Evolutionary conservation across 495 filamentous ascomycete species (phyloP).

Genomic region (Daldinia concentrica): DNA sequence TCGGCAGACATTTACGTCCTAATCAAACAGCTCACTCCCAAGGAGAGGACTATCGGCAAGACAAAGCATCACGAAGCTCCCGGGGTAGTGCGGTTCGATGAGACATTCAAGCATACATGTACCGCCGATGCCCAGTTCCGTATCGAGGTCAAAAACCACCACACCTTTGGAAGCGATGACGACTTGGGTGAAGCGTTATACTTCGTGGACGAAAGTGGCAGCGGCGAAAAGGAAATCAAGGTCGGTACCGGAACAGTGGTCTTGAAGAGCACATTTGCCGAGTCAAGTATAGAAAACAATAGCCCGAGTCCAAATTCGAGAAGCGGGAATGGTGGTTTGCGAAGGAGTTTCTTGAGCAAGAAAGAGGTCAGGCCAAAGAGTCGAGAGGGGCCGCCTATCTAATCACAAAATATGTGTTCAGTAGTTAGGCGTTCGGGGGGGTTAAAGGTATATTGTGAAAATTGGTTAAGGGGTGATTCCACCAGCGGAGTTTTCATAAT

Average conservation of each 20-base stretch:
- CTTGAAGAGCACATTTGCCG: constrained; percentile 70
- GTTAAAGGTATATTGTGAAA: constrained; percentile 16
- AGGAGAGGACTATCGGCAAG: constrained; percentile 84
- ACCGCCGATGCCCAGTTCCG: constrained; percentile 87
- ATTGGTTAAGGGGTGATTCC: constrained; percentile 14
- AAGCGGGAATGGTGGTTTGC: constrained; percentile 55
- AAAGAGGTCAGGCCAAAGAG: constrained; percentile 51
- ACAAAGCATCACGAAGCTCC: constrained; percentile 80
- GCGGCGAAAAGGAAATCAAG: constrained; percentile 75
- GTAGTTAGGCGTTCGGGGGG: constrained; percentile 17
- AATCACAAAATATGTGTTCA: constrained; percentile 10
- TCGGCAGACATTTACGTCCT: constrained; percentile 83
- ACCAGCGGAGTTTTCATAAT: constrained; percentile 21
- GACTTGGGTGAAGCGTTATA: constrained; percentile 85
- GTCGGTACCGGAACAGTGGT: constrained; percentile 74
- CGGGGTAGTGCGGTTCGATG: constrained; percentile 70
- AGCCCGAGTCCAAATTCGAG: constrained; percentile 33
- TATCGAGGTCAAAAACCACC: constrained; percentile 82
- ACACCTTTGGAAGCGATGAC: constrained; percentile 81
- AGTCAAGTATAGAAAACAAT: constrained; percentile 38
- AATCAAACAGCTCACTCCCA: constrained; percentile 70
- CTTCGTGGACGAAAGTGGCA: constrained; percentile 86
- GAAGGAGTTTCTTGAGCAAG: constrained; percentile 61
- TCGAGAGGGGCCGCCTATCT: constrained; percentile 50
- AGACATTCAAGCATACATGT: constrained; percentile 79